phyloP scores from a whole-genome alignment of 176 grass and related monocot species.

The Triticum turgidum region DNA sequence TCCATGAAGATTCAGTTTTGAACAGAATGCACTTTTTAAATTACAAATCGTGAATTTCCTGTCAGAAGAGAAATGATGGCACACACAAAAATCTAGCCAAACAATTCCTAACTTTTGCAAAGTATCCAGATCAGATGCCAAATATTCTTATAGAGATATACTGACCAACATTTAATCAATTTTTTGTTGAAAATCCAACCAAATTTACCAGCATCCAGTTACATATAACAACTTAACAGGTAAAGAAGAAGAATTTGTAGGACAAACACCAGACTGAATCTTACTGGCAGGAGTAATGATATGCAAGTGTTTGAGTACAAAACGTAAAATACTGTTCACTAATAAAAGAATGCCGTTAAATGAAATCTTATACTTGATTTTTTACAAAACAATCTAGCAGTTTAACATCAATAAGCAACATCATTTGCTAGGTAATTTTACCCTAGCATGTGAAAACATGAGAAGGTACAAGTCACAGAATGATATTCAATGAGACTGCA shows the following conservation, averaged over 20 bases:
- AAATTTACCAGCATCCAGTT: conserved; percentile 2
- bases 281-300: neutral
- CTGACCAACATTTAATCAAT: neutral
- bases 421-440: neutral
- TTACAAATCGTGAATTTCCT: neutral
- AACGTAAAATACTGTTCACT: neutral
- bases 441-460: neutral
- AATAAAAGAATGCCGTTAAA: neutral
- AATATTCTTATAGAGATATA: neutral
- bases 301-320: neutral
- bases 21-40: neutral
- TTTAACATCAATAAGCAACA: neutral
- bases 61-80: neutral
- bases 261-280: neutral
- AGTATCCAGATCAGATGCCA: neutral
- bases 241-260: neutral
- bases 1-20: neutral
- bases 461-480: neutral
- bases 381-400: neutral
- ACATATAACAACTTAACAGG: neutral
- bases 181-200: neutral
- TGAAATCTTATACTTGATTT: conserved; percentile 5
- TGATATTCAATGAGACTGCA: neutral
- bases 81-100: neutral
- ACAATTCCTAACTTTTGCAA: neutral